Conservation (phyloP, 129 eudicot species). For the Oenanthe sinensis region DNA sequence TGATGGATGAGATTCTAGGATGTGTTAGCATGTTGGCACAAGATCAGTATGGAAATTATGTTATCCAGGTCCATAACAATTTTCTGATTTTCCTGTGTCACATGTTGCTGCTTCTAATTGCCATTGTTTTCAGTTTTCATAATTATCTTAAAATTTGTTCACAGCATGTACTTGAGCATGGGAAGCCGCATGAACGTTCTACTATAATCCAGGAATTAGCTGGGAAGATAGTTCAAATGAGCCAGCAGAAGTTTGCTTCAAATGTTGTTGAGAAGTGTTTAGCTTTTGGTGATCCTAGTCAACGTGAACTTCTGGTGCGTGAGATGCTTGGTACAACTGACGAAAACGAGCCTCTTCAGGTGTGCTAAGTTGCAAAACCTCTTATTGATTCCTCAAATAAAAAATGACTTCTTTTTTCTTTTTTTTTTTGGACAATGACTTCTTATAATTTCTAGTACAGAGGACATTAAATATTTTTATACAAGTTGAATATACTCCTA, state of each 20-base stretch:
- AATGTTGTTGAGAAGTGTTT: constrained; percentile 58
- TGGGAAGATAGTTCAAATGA: constrained; percentile 36
- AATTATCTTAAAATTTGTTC: background rate
- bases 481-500: background rate
- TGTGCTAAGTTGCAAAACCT: background rate
- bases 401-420: background rate
- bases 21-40: constrained; percentile 35
- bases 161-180: constrained; percentile 50
- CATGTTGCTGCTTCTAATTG: background rate
- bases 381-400: background rate
- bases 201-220: constrained; percentile 32
- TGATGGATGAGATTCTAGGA: constrained; percentile 45
- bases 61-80: constrained; percentile 29
- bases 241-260: constrained; percentile 57
- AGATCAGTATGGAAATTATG: constrained; percentile 59
- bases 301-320: constrained; percentile 34
- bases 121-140: background rate
- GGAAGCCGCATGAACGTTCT: constrained; percentile 38
- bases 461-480: background rate
- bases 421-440: too few species aligned
- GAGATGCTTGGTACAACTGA: constrained; percentile 35
- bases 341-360: constrained; percentile 32
- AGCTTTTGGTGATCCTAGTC: constrained; percentile 29
- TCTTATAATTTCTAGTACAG: background rate
- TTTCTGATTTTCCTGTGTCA: background rate